Conservation (phyloP, 2,329 filamentous ascomycete species). For the Aspergillus brunneoviolaceus region DNA sequence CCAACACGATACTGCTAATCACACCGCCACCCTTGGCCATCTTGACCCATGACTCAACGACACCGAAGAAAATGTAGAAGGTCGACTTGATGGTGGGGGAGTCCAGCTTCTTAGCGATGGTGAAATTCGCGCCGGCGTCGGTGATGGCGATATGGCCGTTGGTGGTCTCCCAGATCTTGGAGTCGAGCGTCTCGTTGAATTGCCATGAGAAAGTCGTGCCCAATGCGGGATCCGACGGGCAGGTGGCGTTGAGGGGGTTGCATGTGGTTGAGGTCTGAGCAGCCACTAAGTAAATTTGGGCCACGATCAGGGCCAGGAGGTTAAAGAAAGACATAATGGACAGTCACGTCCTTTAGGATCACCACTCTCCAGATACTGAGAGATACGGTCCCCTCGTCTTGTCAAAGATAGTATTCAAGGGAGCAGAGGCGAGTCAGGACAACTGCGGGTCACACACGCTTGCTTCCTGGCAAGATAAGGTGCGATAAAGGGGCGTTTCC, state of each 20-base stretch:
- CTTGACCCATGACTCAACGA: conserved; percentile 75
- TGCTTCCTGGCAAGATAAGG: conserved; percentile 6
- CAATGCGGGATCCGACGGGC: conserved; percentile 70
- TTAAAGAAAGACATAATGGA: conserved; percentile 29
- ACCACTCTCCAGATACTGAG: conserved; percentile 10
- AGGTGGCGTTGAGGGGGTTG: conserved; percentile 71
- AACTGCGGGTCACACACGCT: conserved; percentile 3
- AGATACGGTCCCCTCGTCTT: conserved; percentile 9
- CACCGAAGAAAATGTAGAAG: conserved; percentile 85
- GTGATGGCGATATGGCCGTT: conserved; percentile 65
- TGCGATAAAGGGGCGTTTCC: conserved; percentile 9
- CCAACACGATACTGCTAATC: conserved; percentile 76
- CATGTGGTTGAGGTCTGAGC: conserved; percentile 78
- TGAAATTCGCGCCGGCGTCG: conserved; percentile 67
- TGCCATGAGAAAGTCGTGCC: conserved; percentile 60
- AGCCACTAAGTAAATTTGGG: conserved; percentile 28
- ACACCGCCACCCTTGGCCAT: conserved; percentile 73
- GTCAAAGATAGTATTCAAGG: neutral
- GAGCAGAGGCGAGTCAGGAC: conserved; percentile 9
- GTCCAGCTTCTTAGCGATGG: conserved; percentile 67
- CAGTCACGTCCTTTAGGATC: conserved; percentile 8
- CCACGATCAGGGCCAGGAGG: conserved; percentile 28
- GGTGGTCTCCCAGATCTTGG: conserved; percentile 66
- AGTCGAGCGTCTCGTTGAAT: conserved; percentile 62
- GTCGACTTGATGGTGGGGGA: conserved; percentile 75